phyloP scores from a whole-genome alignment of 2,329 filamentous ascomycete genomes.

The Phaeosphaeriaceae sp. region DNA sequence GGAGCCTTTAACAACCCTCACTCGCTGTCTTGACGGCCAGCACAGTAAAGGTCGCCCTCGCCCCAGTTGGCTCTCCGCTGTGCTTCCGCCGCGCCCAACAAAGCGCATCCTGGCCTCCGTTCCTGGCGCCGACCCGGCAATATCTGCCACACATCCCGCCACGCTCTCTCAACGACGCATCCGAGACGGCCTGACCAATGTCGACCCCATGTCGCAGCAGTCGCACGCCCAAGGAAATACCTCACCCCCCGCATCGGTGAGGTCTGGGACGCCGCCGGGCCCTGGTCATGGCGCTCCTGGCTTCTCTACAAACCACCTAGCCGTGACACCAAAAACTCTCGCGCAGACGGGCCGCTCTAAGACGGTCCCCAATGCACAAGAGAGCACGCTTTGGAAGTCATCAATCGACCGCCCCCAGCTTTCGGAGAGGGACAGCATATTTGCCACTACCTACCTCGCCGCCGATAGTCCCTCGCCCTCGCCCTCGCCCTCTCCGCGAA shows the following conservation, averaged over 20 bases:
- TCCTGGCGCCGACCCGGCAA: slow-evolving; percentile 30
- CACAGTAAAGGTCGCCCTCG: slow-evolving; percentile 10
- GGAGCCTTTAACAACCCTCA: slow-evolving; percentile 28
- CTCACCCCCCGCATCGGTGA: slow-evolving; percentile 51
- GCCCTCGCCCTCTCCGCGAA: slow-evolving; percentile 48
- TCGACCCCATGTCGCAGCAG: slow-evolving; percentile 52
- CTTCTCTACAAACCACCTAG: slow-evolving; percentile 19
- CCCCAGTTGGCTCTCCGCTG: slow-evolving; percentile 27
- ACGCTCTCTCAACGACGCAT: slow-evolving; percentile 32
- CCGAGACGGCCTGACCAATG: slow-evolving; percentile 49
- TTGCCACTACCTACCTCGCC: slow-evolving; percentile 65
- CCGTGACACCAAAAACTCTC: slow-evolving; percentile 42
- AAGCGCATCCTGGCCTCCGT: slow-evolving; percentile 27
- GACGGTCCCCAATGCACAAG: slow-evolving; percentile 44
- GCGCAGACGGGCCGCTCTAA: slow-evolving; percentile 47
- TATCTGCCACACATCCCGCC: slow-evolving; percentile 44
- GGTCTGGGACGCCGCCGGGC: slow-evolving; percentile 39
- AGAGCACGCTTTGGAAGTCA: slow-evolving; percentile 43
- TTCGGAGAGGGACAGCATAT: slow-evolving; percentile 68
- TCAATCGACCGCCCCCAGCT: slow-evolving; percentile 58
- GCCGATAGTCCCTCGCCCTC: slow-evolving; percentile 56
- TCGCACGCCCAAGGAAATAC: slow-evolving; percentile 46
- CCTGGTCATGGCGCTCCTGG: slow-evolving; percentile 29
- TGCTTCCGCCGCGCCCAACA: slow-evolving; percentile 28
- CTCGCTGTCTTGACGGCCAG: slow-evolving; percentile 25